phyloP scores from a whole-genome alignment of 306 rosid genomes.

The Lathyrus oleraceus region DNA sequence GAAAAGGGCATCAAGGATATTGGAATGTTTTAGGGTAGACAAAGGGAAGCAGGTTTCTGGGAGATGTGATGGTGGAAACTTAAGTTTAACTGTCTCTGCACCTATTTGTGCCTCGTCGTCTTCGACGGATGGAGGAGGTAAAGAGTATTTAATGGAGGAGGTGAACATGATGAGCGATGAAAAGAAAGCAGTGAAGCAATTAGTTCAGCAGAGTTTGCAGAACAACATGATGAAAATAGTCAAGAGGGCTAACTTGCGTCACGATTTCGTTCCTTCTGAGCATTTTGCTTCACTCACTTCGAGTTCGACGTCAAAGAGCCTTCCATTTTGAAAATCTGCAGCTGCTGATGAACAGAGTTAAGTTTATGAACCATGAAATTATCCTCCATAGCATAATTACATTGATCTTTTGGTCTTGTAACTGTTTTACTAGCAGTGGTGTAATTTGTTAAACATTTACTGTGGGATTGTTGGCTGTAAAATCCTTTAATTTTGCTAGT shows the following conservation, averaged over 20 bases:
- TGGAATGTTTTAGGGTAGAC: constrained; percentile 74
- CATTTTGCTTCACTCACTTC: constrained; percentile 74
- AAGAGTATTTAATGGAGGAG: constrained; percentile 51
- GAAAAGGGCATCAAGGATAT: constrained; percentile 92
- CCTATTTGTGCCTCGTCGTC: constrained; percentile 71
- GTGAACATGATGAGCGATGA: constrained; percentile 81
- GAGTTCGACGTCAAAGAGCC: constrained; percentile 87
- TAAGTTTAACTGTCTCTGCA: constrained; percentile 67
- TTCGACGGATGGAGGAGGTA: constrained; percentile 47
- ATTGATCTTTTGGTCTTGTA: constrained; percentile 40
- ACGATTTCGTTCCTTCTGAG: constrained; percentile 74
- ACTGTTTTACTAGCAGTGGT: constrained; percentile 32
- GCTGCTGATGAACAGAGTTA: constrained; percentile 27
- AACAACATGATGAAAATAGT: constrained; percentile 90
- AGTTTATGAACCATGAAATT: constrained; percentile 40
- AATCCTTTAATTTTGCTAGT: constrained; percentile 7
- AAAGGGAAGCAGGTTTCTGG: constrained; percentile 79
- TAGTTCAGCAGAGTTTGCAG: constrained; percentile 92
- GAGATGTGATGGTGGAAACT: constrained; percentile 51
- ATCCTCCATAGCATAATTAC: constrained; percentile 44
- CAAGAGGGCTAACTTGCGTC: constrained; percentile 90
- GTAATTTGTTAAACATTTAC: constrained; percentile 25
- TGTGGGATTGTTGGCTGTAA: constrained; percentile 34
- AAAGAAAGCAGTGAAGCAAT: constrained; percentile 90
- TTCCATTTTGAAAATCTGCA: constrained; percentile 66